A percentile compares a stretch with the other conserved stretches of the same genome.
Evolutionary conservation across 164 flowering plant genomes (phyloP).

Genomic region (Brasenia schreberi): DNA sequence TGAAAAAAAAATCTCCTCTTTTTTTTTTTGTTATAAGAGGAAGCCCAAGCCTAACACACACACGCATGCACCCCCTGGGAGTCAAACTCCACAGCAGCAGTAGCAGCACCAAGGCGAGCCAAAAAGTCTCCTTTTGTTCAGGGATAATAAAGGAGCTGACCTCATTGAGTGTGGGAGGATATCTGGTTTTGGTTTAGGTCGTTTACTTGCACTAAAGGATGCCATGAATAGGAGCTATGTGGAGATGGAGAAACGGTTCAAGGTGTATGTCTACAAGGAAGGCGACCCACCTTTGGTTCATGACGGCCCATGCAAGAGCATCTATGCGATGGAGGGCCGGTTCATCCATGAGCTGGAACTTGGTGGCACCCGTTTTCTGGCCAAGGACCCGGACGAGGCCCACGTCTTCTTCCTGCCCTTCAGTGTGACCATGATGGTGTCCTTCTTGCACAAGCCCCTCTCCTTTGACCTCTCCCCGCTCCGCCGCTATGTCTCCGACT

Average conservation of each 20-base stretch:
- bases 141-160: no score
- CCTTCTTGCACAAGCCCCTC: slow-evolving; percentile 8
- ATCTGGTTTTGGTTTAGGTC: no score
- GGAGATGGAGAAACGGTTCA: slow-evolving; percentile 14
- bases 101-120: no score
- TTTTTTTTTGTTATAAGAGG: no score
- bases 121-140: no score
- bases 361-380: slow-evolving; percentile 5
- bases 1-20: no score
- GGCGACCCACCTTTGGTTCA: slow-evolving; percentile 14
- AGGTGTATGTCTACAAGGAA: slow-evolving; percentile 12
- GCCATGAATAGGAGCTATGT: slow-evolving; percentile 8
- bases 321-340: slow-evolving; percentile 13
- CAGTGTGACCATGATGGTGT: slow-evolving; percentile 9
- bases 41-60: no score
- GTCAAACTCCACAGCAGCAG: no score
- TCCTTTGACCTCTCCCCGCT: slow-evolving; percentile 7
- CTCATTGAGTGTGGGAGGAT: no score
- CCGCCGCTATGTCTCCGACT: slow-evolving; percentile 5
- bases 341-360: slow-evolving; percentile 13
- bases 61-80: no score
- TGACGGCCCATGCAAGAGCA: slow-evolving; percentile 15
- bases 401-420: slow-evolving; percentile 14
- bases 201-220: no score
- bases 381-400: slow-evolving; percentile 4